Evolutionary conservation across 805 yeast species (phyloP).

Genomic region (Kluyveromyces aestuarii): DNA sequence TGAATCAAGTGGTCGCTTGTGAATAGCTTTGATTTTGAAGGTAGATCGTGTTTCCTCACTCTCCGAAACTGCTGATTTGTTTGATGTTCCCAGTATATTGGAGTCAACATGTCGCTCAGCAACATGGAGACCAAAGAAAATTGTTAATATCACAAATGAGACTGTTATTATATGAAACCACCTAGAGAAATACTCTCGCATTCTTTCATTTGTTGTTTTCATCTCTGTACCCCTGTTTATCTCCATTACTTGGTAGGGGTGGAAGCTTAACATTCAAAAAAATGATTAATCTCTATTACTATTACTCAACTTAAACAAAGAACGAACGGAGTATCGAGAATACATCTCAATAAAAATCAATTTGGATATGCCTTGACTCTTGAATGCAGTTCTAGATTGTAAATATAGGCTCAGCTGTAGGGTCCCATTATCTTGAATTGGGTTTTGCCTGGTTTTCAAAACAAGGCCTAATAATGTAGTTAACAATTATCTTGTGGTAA

Average conservation of each 20-base stretch:
- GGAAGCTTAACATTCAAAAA: not conserved
- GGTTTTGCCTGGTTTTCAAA: too few species aligned
- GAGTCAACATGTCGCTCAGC: not conserved
- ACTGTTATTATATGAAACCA: not conserved
- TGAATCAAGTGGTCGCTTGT: conserved; percentile 3
- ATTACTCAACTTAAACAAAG: too few species aligned
- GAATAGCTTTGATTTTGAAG: conserved; percentile 15
- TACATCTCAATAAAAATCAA: too few species aligned
- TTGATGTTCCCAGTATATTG: not conserved
- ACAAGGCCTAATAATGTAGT: too few species aligned
- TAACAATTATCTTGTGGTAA: too few species aligned
- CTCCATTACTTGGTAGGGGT: not conserved
- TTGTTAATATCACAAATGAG: not conserved
- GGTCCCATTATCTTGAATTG: too few species aligned
- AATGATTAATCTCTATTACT: too few species aligned
- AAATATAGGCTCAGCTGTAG: too few species aligned
- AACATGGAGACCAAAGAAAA: not conserved
- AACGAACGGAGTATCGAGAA: too few species aligned
- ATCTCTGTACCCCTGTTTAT: not conserved
- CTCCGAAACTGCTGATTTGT: not conserved
- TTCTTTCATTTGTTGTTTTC: not conserved
- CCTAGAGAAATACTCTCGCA: not conserved
- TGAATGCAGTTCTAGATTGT: too few species aligned
- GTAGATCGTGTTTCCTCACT: not conserved
- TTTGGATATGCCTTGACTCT: too few species aligned